Base-by-base conservation (phyloP, 345 rosid species). In the Rhodamnia rubescens region DNA sequence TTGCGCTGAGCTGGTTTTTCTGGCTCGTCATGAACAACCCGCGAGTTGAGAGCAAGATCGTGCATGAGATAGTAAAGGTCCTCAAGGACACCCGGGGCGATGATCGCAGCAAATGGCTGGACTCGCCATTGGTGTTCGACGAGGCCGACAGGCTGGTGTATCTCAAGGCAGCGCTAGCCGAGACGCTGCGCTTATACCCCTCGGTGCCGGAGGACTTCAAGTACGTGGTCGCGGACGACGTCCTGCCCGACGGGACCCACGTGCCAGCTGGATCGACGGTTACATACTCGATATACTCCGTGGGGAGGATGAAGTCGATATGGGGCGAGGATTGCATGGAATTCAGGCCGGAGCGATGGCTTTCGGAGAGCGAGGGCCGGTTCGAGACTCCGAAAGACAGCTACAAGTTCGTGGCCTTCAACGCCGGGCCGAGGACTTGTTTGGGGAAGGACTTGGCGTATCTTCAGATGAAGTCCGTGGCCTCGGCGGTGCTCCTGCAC, bases 1-100 rank as follows among this genome's bases (percentile, higher is more conserved):
- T 94, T 32, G 99, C 99, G 9, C 90, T 96, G 53, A 95, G 97
- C 88, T 96, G 99, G 99, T 96, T 96, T 90, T 96, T 96, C 90
- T 95, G 98, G 96, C 95, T 95, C 4, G 93, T 96, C 81, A 94
- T 93, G 96, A 94, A 93, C 86, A 88, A 93, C 53, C 92, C 92
- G 0, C 90, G 88, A 40, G 89, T 95, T 0, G 99, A 96, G 86
- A 85, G 84, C 75, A 96, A 92, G 86, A 93, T 96, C 85, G 74
- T 95, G n/a, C 57, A 75, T 1, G 99, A 96, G 87, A 90, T 96
- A 83, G 84, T 94, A 13, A 87, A 64, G 27, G 94, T 94, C 75
- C 93, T 96, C 11, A 86, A 82, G 57, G 93, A 92, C 51, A 93
- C 95, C 50, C 98, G 98, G 2, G 99, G 98, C 15, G 74, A 87